Evolutionary conservation across 1,284 basidiomycete species (phyloP).

Genomic region (Pyrrhoderma noxium): DNA sequence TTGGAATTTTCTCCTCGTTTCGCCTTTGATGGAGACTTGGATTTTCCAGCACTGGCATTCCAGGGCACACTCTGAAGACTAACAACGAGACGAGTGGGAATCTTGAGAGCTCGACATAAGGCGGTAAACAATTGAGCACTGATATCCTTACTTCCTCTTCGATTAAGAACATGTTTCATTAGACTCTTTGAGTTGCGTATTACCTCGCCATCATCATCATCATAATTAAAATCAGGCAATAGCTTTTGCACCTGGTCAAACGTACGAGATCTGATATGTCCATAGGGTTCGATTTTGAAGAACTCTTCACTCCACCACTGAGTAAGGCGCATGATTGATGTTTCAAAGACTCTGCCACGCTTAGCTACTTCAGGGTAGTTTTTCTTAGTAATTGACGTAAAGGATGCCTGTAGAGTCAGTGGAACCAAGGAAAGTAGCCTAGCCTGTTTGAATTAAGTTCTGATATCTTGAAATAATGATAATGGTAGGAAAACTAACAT

Average conservation of each 20-base stretch:
- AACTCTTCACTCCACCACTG: constrained; percentile 80
- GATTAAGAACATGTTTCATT: constrained; percentile 83
- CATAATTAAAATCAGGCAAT: constrained; percentile 28
- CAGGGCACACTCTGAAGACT: constrained; percentile 90
- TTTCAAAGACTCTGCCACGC: constrained; percentile 81
- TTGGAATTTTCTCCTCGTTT: constrained; percentile 12
- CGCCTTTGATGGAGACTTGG: constrained; percentile 34
- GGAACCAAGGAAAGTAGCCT: constrained; percentile 82
- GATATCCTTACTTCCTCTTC: constrained; percentile 77
- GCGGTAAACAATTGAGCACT: constrained; percentile 91
- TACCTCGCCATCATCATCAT: constrained; percentile 56
- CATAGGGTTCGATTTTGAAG: constrained; percentile 56
- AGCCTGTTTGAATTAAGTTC: constrained; percentile 43
- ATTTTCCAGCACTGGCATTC: constrained; percentile 54
- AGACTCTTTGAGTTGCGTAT: constrained; percentile 77
- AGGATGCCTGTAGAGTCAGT: constrained; percentile 68
- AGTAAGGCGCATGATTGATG: constrained; percentile 63
- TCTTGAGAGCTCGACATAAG: constrained; percentile 78
- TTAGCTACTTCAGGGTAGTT: constrained; percentile 71
- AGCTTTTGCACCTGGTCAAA: constrained; percentile 45
- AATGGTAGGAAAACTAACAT: constrained; percentile 44
- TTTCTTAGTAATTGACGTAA: constrained; percentile 76
- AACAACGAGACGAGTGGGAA: constrained; percentile 84
- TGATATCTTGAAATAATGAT: background rate
- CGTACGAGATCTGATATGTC: constrained; percentile 66